Base-by-base conservation (phyloP, 441 rosid genomes). In the Populus hybrid region DNA sequence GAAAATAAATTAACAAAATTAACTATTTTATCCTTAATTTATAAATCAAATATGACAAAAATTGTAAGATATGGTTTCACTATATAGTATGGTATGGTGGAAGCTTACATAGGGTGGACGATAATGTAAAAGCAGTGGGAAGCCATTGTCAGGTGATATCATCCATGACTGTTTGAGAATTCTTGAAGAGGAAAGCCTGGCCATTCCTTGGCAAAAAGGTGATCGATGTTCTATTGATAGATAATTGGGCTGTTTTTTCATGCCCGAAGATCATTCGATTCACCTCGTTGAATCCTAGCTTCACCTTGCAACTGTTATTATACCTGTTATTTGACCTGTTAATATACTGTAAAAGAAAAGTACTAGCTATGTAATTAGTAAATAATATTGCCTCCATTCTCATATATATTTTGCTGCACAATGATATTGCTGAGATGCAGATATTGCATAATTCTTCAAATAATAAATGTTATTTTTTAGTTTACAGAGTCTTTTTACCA, bases 101-200 rank as follows among this genome's bases (percentile, higher is more conserved):
- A 88, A 30, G 98, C 96, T 14, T 95, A 91, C 76, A 91, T 89
- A 2, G 98, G 99, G 5, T 93, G 99, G 99, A 93, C 11, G 94
- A 93, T 85, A 95, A 95, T 18, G 79, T 35, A 68, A 95, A 92
- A 81, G 95, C 97, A 0, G 95, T 34, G 96, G 97, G 3, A 77
- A 79, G 66, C 88, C 89, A 18, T 84, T 92, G 86, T 97, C 96
- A 0, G 82, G 77, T 5, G 88, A 92, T 72, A 82, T 88, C 50
- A 82, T 92, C 42, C 80, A 87, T 1, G 93, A 88, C 74, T 92
- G 97, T 50, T 82, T 88, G 10, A 88, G 76, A 32, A 88, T 92
- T 12, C 89, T 93, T 6, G 97, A 91, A 77, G 97, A 95, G 70
- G 98, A 80, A 80, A 80, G 93, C 59, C 87, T 89, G 10, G 91